Evolutionary conservation across 164 flowering plant genomes (phyloP).

Genomic region (Piper longum): DNA sequence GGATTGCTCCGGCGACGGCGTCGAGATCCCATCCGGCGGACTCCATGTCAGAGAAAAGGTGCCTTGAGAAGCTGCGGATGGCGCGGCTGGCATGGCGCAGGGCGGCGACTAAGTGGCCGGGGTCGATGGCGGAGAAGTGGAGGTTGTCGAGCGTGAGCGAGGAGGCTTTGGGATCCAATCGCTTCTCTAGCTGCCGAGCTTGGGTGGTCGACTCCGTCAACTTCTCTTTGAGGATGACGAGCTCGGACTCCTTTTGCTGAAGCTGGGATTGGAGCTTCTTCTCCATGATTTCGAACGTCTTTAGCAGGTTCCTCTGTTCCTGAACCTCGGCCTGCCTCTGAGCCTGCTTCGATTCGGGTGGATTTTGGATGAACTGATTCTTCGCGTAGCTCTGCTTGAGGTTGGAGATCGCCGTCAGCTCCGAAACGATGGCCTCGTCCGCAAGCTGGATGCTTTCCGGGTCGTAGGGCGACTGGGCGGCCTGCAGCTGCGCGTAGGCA

Average conservation of each 20-base stretch:
- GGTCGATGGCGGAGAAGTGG: constrained; percentile 23
- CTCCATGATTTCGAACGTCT: constrained; percentile 55
- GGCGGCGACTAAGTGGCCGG: constrained; percentile 40
- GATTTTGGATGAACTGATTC: constrained; percentile 40
- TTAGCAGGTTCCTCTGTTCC: constrained; percentile 68
- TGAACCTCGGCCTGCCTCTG: constrained; percentile 61
- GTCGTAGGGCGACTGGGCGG: constrained; percentile 73
- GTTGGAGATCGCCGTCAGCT: constrained; percentile 50
- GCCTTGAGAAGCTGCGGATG: constrained; percentile 42
- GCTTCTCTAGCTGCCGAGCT: constrained; percentile 43
- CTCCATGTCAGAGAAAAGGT: constrained; percentile 58
- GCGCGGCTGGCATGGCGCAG: constrained; percentile 40
- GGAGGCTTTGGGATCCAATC: constrained; percentile 37
- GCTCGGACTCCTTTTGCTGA: constrained; percentile 28
- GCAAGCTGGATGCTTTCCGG: constrained; percentile 45
- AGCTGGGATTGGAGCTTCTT: constrained; percentile 44
- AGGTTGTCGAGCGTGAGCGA: constrained; percentile 32
- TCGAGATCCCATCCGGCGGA: constrained; percentile 59
- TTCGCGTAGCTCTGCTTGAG: constrained; percentile 49
- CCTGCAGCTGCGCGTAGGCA: constrained; percentile 81
- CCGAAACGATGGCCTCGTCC: constrained; percentile 58
- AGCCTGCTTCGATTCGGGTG: constrained; percentile 37
- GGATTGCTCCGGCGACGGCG: constrained; percentile 36
- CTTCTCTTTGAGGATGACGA: constrained; percentile 19
- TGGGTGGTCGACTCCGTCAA: constrained; percentile 15